A percentile compares a stretch with the other conserved stretches of the same genome.
Evolutionary conservation across 805 yeast genomes (phyloP).

Genomic region (Pichia scutulata): DNA sequence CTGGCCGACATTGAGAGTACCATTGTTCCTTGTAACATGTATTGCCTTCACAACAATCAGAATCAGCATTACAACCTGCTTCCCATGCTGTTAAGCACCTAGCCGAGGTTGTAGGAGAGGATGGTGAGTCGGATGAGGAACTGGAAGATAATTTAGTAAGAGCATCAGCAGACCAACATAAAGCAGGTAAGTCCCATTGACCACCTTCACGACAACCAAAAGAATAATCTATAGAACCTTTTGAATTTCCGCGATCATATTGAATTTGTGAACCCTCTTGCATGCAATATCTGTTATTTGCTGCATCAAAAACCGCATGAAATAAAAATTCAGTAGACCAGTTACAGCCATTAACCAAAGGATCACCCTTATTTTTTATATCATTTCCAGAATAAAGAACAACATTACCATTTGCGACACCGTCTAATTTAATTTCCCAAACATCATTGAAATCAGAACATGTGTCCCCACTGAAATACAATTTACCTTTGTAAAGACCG

Average conservation of each 20-base stretch:
- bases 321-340: constrained; percentile 22
- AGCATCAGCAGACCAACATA: constrained; percentile 4
- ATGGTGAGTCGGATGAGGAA: not conserved
- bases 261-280: constrained; percentile 20
- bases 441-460: constrained; percentile 9
- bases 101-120: not conserved
- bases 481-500: constrained; percentile 10
- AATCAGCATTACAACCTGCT: not conserved
- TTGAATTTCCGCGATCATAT: constrained; percentile 18
- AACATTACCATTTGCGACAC: constrained; percentile 15
- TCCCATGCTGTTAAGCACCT: not conserved
- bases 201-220: constrained; percentile 18
- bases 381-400: constrained; percentile 20
- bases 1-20: not conserved
- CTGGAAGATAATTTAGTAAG: not conserved
- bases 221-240: constrained; percentile 16
- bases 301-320: not conserved
- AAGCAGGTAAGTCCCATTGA: constrained; percentile 2
- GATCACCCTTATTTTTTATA: constrained; percentile 4
- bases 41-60: not conserved
- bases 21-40: not conserved
- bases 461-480: constrained; percentile 9
- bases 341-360: constrained; percentile 18
- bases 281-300: constrained; percentile 11
- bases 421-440: constrained; percentile 21